Evolutionary conservation across 2,329 filamentous ascomycete species (phyloP), one percentile per base, ranked within the genome.

Genomic region (Pseudogymnoascus sp.): DNA sequence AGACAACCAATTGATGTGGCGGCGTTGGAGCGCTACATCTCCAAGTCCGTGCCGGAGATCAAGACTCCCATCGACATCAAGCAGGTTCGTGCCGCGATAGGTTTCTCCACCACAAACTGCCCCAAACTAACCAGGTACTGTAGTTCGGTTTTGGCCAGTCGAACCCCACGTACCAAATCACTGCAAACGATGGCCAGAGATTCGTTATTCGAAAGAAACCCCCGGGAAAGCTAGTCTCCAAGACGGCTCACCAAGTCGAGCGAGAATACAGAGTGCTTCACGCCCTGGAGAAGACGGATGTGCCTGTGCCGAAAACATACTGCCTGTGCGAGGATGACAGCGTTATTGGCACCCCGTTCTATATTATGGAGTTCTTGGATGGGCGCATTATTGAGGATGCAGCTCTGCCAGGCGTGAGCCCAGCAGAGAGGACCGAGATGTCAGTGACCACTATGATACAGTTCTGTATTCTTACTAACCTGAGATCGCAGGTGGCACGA

Each of bases 121-220:
- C 60, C 28, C 57, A 18, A 60, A 28, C 59, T 61, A 22, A 58
- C 8, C 47, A 28, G 3, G 25, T 30, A 25, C 41, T 36, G 30
- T 36, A 97, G 90, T 99, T 97, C 73, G 91, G 92, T 69, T 97
- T 95, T 73, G 94, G 94, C 63, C 94, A 97, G 77, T 96, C 91
- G 62, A 99, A 97, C 73, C 94, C 94, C 47, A 99, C 94, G 2
- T 99, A 97, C 77, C 90, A 93, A 70, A 81, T 97, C 70, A 96
- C 86, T 14, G 86, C 86, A 59, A 80, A 84, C 66, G 80, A 85
- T 71, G 84, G 86, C 59, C 74, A 78, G 67, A 85, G 86, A 71
- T 96, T 87, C 76, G 94, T 99, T 35, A 83, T 97, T 78, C 90
- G 94, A 73, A 97, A 99, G 82, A 97, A 97, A 77, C 94, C 94